Conservation (phyloP, 2,329 filamentous ascomycete species). For the Bretziella fagacearum region DNA sequence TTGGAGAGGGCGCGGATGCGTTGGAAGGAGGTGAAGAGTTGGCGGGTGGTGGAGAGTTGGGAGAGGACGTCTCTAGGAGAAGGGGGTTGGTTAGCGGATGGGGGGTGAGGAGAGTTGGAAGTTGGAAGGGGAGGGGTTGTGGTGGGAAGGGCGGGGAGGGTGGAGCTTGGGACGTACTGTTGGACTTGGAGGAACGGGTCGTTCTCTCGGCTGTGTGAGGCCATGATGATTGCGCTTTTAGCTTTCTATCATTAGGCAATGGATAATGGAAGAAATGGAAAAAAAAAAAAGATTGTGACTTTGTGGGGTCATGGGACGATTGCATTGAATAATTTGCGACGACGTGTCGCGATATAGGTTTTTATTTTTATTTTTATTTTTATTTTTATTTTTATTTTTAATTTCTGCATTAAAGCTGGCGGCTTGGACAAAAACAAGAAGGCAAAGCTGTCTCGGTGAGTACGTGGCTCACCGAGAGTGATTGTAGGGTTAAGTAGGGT, state of each 20-base stretch:
- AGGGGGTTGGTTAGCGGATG: slow-evolving; percentile 8
- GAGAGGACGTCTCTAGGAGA: slow-evolving; percentile 72
- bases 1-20: slow-evolving; percentile 80
- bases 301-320: no score
- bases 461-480: no score
- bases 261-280: not conserved
- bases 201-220: slow-evolving; percentile 50
- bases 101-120: not conserved
- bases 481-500: no score
- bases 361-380: no score
- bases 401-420: no score
- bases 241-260: not conserved
- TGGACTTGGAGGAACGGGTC: slow-evolving; percentile 59
- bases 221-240: slow-evolving; percentile 28
- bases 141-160: not conserved
- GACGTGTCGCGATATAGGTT: no score
- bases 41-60: slow-evolving; percentile 63
- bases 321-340: no score
- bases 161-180: slow-evolving; percentile 31
- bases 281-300: not conserved
- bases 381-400: no score
- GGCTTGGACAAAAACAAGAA: no score
- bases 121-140: not conserved
- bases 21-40: slow-evolving; percentile 85
- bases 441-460: no score